Evolutionary conservation across 306 rosid species (phyloP).

Genomic region (Medicago arabica): DNA sequence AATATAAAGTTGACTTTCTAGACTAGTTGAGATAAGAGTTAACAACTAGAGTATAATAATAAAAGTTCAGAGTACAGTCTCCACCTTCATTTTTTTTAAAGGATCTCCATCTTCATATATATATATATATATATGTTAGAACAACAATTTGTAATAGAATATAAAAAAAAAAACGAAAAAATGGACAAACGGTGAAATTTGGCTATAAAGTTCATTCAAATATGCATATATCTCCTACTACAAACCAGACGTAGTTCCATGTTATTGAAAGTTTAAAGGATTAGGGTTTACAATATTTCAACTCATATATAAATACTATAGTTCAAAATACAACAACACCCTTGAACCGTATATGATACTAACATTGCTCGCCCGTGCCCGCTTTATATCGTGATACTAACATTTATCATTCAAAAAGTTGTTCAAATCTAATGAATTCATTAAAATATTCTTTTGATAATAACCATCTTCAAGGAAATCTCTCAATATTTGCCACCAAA

Average conservation of each 20-base stretch:
- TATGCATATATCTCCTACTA: no score
- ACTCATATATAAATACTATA: background rate
- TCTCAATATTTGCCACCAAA: background rate
- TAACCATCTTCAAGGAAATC: background rate
- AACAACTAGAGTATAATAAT: no score
- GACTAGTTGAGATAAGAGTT: no score
- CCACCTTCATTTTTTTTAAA: no score
- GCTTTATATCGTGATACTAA: no score
- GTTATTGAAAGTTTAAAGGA: no score
- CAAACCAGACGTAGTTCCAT: background rate
- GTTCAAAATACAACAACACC: background rate
- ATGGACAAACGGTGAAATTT: background rate
- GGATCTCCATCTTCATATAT: no score
- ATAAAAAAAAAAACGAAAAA: background rate
- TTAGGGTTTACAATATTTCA: no score
- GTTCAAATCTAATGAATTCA: background rate
- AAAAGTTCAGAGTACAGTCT: no score
- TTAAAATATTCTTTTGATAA: background rate
- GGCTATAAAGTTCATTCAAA: background rate
- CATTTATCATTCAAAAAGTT: background rate
- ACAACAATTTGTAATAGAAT: background rate
- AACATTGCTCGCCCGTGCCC: no score
- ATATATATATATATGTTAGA: no score
- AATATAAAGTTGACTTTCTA: no score
- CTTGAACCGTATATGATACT: background rate